A percentile compares a stretch with the other conserved stretches of the same genome.
Evolutionary conservation across 352 stramenopile species (phyloP).

Genomic region (Phytopythium oedochilum): DNA sequence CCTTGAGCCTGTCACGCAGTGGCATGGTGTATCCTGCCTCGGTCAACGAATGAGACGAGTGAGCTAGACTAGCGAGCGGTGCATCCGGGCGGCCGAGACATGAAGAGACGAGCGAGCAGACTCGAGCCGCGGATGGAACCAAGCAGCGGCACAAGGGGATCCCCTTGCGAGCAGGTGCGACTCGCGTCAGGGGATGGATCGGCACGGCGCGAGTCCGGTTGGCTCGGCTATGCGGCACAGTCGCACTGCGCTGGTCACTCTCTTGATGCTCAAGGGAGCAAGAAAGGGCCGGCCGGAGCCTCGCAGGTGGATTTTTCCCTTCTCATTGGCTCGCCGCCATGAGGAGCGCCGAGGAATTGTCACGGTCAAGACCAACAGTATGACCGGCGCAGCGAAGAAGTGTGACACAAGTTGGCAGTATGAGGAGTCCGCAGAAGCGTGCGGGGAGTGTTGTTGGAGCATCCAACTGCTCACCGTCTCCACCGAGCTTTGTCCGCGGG

Average conservation of each 20-base stretch:
- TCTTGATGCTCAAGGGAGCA: not conserved
- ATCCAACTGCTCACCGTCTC: too few relatives aligned
- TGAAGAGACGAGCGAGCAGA: not conserved
- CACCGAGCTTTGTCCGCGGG: too few relatives aligned
- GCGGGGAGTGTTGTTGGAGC: too few relatives aligned
- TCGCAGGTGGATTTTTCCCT: not conserved
- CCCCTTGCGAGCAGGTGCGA: not conserved
- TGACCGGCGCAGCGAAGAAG: slow-evolving; percentile 1
- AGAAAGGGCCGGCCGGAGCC: not conserved
- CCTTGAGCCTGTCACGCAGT: slow-evolving; percentile 2
- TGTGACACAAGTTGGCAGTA: too few relatives aligned
- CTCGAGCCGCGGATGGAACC: not conserved
- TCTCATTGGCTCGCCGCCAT: not conserved
- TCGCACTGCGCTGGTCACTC: slow-evolving; percentile 1
- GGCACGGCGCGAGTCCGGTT: not conserved
- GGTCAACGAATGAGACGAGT: not conserved
- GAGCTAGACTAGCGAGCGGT: too few relatives aligned
- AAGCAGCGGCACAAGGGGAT: not conserved
- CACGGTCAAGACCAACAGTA: not conserved
- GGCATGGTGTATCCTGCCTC: slow-evolving; percentile 4
- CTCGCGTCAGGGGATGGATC: not conserved
- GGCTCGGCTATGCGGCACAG: slow-evolving; percentile 5
- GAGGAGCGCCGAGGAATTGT: not conserved
- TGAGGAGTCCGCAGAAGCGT: too few relatives aligned
- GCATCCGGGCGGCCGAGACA: too few relatives aligned